Conservation (phyloP, 1,284 basidiomycete species). For the Rhodotorula sp. region DNA sequence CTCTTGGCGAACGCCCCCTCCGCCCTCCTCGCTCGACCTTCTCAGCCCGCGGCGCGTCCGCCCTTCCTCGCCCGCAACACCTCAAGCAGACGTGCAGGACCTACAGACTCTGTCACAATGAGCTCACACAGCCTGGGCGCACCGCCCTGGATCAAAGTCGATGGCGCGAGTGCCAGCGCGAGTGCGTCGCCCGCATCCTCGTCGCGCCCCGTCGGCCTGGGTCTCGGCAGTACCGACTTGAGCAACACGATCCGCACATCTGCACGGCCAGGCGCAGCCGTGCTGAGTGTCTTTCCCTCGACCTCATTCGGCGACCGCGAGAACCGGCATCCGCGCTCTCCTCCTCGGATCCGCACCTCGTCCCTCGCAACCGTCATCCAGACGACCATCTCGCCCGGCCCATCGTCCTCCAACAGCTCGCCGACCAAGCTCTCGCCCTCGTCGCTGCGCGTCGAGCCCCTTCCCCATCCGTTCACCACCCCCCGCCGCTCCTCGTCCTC, state of each 20-base stretch:
- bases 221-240: conserved; percentile 1
- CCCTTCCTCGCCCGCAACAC: not conserved
- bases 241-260: not conserved
- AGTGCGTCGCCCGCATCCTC: not conserved
- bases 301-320: not conserved
- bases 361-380: not conserved
- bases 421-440: not conserved
- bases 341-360: not conserved
- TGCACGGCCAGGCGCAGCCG: not conserved
- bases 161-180: not conserved
- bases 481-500: not conserved
- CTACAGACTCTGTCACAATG: not conserved
- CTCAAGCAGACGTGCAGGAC: not conserved
- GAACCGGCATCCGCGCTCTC: not conserved
- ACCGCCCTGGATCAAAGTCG: not conserved
- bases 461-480: not conserved
- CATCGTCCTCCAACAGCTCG: not conserved
- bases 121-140: not conserved
- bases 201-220: conserved; percentile 3
- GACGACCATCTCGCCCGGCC: not conserved
- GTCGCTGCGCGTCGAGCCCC: not conserved
- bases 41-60: no score
- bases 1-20: no score
- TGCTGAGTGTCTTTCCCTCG: not conserved
- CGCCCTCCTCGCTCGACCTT: no score